These are phyloP conservation scores for Bauhinia variegata DNA, from an alignment of 306 rosid genomes.

Conservation along the genomic window DNA sequence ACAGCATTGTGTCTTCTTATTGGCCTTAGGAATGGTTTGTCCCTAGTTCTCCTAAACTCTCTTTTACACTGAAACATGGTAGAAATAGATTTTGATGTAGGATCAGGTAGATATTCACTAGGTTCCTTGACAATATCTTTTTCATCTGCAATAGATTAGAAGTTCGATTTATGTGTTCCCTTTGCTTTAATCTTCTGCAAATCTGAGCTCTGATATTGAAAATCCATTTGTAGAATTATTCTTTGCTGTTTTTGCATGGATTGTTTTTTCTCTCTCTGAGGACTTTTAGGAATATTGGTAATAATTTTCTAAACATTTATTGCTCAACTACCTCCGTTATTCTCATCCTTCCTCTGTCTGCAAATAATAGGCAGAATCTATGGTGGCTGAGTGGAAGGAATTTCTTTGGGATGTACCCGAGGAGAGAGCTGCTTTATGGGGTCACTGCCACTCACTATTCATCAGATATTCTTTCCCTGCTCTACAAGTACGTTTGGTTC, in stretches of 20 bases:
- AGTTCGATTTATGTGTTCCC: constrained; percentile 14
- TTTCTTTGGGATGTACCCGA: constrained; percentile 99
- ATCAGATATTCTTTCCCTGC: constrained; percentile 93
- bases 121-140: constrained; percentile 15
- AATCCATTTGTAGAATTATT: constrained; percentile 11
- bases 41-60: not conserved
- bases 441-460: constrained; percentile 89
- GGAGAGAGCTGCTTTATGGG: constrained; percentile 94
- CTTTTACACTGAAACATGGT: not conserved
- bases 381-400: constrained; percentile 98
- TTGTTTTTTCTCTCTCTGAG: not conserved
- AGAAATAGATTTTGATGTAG: no score
- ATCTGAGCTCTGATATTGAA: constrained; percentile 7
- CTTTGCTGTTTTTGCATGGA: constrained; percentile 3
- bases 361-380: constrained; percentile 83
- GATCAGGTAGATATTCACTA: not conserved
- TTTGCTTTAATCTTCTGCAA: constrained; percentile 7
- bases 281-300: constrained; percentile 19
- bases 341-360: constrained; percentile 6
- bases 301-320: constrained; percentile 28
- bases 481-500: constrained; percentile 65
- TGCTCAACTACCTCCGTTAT: constrained; percentile 21
- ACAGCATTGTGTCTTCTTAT: constrained; percentile 14
- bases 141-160: constrained; percentile 2
- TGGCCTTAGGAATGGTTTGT: not conserved